Conservation (phyloP, 2,329 filamentous ascomycete genomes). For the Botrytis byssoidea region DNA sequence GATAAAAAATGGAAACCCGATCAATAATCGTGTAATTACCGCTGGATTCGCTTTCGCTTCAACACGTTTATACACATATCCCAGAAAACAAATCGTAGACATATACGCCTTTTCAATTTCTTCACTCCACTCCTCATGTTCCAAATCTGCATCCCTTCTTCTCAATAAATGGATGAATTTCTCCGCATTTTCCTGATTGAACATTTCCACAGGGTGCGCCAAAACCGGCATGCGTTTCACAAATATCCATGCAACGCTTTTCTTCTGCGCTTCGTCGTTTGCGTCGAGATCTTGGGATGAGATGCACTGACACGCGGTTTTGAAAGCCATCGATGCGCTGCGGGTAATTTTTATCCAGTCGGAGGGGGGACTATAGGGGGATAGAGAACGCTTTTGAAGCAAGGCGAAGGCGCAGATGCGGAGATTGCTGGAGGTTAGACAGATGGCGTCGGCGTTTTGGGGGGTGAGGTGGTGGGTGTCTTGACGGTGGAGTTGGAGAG, state of each 20-base stretch:
- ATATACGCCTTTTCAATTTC: slow-evolving; percentile 24
- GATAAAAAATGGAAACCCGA: slow-evolving; percentile 22
- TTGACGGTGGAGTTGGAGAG: not conserved
- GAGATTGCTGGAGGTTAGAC: slow-evolving; percentile 26
- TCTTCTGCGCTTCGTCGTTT: not conserved
- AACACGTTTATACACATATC: slow-evolving; percentile 16
- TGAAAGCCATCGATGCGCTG: slow-evolving; percentile 21
- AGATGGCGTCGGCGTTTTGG: slow-evolving; percentile 23
- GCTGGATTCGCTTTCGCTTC: slow-evolving; percentile 3
- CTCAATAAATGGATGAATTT: not conserved
- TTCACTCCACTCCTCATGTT: slow-evolving; percentile 27
- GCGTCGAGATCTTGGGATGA: not conserved
- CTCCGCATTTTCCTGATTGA: not conserved
- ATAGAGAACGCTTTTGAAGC: slow-evolving; percentile 24
- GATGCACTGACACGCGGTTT: not conserved
- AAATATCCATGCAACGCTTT: slow-evolving; percentile 11
- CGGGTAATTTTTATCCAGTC: slow-evolving; percentile 28
- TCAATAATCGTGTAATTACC: slow-evolving; percentile 13
- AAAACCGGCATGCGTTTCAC: slow-evolving; percentile 12
- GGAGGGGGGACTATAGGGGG: slow-evolving; percentile 27
- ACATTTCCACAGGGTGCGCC: not conserved
- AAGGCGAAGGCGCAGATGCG: slow-evolving; percentile 27
- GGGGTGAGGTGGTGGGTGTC: not conserved
- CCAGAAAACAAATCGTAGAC: slow-evolving; percentile 19
- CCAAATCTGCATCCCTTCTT: not conserved